These are phyloP conservation scores for Plasmodium malariae DNA, from an alignment of 169 alveolate genomes.

Conservation along the genomic window DNA sequence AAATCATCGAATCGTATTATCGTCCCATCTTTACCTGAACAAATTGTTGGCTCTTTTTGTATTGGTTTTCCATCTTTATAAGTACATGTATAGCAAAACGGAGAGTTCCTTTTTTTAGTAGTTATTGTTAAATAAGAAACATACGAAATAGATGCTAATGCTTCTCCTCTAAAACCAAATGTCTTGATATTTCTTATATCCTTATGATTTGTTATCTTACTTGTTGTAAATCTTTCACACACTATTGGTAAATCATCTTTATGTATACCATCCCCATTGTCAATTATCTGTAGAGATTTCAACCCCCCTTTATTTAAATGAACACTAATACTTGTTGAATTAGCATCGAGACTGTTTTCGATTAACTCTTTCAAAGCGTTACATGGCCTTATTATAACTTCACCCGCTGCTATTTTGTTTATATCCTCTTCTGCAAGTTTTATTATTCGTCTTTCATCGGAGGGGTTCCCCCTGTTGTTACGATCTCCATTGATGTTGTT, in stretches of 20 bases:
- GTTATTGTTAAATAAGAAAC: slow-evolving; percentile 94
- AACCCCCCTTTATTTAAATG: slow-evolving; percentile 94
- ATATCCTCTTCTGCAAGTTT: slow-evolving; percentile 91
- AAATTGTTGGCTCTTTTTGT: slow-evolving; percentile 76
- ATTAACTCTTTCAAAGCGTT: slow-evolving; percentile 97
- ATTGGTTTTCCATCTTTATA: slow-evolving; percentile 89
- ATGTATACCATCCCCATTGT: slow-evolving; percentile 97
- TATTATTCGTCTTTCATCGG: slow-evolving; percentile 80
- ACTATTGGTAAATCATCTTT: slow-evolving; percentile 93
- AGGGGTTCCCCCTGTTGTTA: neutral
- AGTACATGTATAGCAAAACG: slow-evolving; percentile 87
- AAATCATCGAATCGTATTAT: slow-evolving; percentile 81
- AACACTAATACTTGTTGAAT: slow-evolving; percentile 90
- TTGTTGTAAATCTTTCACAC: slow-evolving; percentile 98
- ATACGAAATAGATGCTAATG: slow-evolving; percentile 95
- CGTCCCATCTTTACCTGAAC: slow-evolving; percentile 83
- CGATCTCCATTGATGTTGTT: neutral
- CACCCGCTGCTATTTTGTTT: slow-evolving; percentile 98
- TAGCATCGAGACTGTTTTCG: slow-evolving; percentile 99
- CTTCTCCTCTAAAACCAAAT: slow-evolving; percentile 99
- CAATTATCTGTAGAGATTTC: slow-evolving; percentile 93
- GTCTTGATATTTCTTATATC: slow-evolving; percentile 92
- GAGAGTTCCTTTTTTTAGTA: slow-evolving; percentile 87
- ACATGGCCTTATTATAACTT: slow-evolving; percentile 96
- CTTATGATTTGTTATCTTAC: slow-evolving; percentile 91